Evolutionary conservation across 2,329 filamentous ascomycete genomes (phyloP), one percentile per base, ranked within the genome.

Genomic region (Talaromyces sp.): DNA sequence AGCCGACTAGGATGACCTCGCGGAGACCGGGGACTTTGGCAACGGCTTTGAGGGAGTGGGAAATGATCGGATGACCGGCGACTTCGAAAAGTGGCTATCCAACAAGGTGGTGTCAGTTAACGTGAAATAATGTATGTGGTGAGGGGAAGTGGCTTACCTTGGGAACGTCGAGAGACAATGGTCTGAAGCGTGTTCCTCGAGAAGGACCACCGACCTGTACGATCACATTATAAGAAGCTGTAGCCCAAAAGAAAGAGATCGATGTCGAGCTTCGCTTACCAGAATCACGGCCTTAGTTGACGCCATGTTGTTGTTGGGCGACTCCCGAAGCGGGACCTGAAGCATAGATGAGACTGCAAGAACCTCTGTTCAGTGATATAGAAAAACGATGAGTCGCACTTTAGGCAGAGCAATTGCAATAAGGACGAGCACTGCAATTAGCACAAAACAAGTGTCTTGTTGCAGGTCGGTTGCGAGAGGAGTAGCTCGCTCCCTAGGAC

Each of bases 1-100:
- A 99, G 75, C 95, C 95, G 75, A 99, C 96, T 75, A 99, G 89
- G 83, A 95, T 93, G 73, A 99, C 94, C 81, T 99, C 95, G 76
- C 93, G 91, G 79, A 99, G 92, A 74, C 91, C 90, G 73, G 92
- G 90, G 67, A 98, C 91, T 78, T 93, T 96, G 70, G 91, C 89
- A 74, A 98, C 87, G 74, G 95, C 93, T 74, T 90, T 91, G 77
- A 99, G 87, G 84, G 93, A 97, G 85, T 99, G 95, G 86, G 93
- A 94, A 83, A 98, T 93, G 82, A 99, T 98, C 72, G 94, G 93
- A 81, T 99, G 95, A 72, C 95, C 95, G 71, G 95, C 95, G 75
- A 99, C 93, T 79, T 97, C 94, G 83, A 99, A 98, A 72, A 99
- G 91, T 69, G 95, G 95, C 92, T 96, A 70, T 27, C 3, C 16